Base-by-base conservation (phyloP, 2,329 filamentous ascomycete species). In the Tolypocladium album region DNA sequence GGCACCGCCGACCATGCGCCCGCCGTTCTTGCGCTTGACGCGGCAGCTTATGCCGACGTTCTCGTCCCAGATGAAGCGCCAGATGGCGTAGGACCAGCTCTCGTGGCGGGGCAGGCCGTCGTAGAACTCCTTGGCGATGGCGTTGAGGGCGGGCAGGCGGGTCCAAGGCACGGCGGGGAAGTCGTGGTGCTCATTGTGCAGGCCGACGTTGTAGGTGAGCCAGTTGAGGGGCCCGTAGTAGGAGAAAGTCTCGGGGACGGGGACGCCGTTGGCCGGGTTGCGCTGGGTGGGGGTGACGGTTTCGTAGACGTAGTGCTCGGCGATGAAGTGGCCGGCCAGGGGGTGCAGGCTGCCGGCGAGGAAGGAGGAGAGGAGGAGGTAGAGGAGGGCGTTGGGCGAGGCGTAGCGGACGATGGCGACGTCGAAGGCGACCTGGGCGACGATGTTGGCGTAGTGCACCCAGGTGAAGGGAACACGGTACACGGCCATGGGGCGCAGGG, bases 131-230 rank as follows among this genome's bases (percentile, higher is more conserved):
- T 82, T 82, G 1, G 94, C 94, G 60, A 95, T 89, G 64, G 85
- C 77, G 70, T 92, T 86, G 59, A 99, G 79, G 70, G 81, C 81
- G 59, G 87, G 89, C 45, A 99, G 82, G 39, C 88, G 82, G 12
- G 92, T 97, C 94, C 94, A 99, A 0, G 94, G 93, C 55, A 99
- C 85, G 56, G 94, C 94, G 13, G 94, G 94, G 77, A 99, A 99
- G 75, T 99, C 94, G 74, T 99, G 94, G 76, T 99, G 94, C 79
- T 99, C 94, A 72, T 99, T 99, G 79, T 99, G 94, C 69, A 97
- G 79, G 58, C 94, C 94, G 55, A 99, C 94, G 68, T 99, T 99
- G 81, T 97, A 99, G 0, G 92, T 96, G 57, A 99, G 76, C 68
- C 92, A 76, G 77, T 99, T 99, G 65, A 97, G 82, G 0, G 89